Evolutionary conservation across 2,329 filamentous ascomycete species (phyloP), one percentile per base, ranked within the genome.

Genomic region (Ceratocystis alfenasii): DNA sequence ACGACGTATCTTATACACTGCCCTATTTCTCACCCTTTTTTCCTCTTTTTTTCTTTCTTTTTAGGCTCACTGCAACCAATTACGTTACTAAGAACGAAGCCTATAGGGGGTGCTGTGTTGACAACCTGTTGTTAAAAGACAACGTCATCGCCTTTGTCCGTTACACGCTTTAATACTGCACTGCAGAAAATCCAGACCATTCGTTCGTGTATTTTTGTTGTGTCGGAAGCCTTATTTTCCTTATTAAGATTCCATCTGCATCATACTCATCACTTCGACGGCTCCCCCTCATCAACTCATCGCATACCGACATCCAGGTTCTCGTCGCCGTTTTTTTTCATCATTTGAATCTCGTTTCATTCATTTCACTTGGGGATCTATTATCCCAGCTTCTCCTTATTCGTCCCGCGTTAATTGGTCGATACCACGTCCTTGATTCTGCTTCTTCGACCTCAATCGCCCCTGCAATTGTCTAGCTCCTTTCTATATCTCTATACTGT

Each of bases 11-110:
- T 41, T 41, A 41, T 12, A 41, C 36, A 41, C 36, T 41, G 36
- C 36, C 36, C 36, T 41, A 41, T 41, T 41, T 41, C 36, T 41
- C 8, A 12, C 36, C 36, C 36, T 41, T 41, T 57, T 25, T 30
- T 5, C 2, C 10, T 12, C 3, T 6, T 7, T 2, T 7, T 17
- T 10, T 17, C 4, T 15, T 30, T 5, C 3, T 65, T 68, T 71
- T 73, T 25, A 74, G 69, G 60, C 72, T 71, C 59, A 68, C 71
- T 36, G 10, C 36, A 41, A 41, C 36, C 3, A 41, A 41, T 41
- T 41, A 41, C 36, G 36, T 41, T 41, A 41, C 36, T 41, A 41
- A 41, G 3, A 41, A 41, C 36, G 36, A 41, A 41, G 36, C 36
- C 8, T 41, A 41, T 33, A 41, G 36, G 36, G 53, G 53, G 53